Conservation (phyloP, 495 filamentous ascomycete species). For the Neurospora discreta region DNA sequence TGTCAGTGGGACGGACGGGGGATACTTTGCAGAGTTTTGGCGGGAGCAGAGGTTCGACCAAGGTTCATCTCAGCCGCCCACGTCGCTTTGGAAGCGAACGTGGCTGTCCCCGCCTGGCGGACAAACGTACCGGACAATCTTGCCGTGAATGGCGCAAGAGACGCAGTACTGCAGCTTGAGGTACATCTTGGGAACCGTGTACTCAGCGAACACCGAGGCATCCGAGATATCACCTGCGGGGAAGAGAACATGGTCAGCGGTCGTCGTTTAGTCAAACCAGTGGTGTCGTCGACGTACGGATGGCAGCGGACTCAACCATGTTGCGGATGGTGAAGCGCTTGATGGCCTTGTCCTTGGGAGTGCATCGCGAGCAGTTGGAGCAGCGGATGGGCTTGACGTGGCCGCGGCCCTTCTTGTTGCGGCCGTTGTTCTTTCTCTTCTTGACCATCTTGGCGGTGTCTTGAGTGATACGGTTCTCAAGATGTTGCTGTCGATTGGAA, state of each 20-base stretch:
- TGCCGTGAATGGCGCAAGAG: constrained; percentile 99
- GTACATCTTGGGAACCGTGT: constrained; percentile 99
- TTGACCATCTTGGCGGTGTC: constrained; percentile 93
- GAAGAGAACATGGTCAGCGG: constrained; percentile 6
- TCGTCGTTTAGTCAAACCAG: background rate
- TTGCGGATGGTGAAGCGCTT: constrained; percentile 99
- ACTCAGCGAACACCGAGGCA: constrained; percentile 97
- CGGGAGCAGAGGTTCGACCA: constrained; percentile 41
- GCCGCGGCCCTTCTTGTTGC: constrained; percentile 98
- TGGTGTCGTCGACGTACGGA: constrained; percentile 61
- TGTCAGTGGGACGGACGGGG: constrained; percentile 24
- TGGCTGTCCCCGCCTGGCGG: constrained; percentile 25
- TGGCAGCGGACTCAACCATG: constrained; percentile 99
- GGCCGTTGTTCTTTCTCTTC: constrained; percentile 98
- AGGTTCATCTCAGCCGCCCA: constrained; percentile 49
- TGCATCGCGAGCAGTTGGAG: constrained; percentile 99
- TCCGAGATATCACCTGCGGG: constrained; percentile 95
- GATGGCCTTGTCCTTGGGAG: constrained; percentile 99
- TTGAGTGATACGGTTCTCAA: constrained; percentile 26
- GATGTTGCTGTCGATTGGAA: constrained; percentile 20
- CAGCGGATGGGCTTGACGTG: constrained; percentile 99
- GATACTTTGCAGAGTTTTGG: constrained; percentile 12
- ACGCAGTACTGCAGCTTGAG: constrained; percentile 99
- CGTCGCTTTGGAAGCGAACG: constrained; percentile 23
- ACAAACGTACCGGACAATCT: constrained; percentile 95